Percentiles rank a stretch among this genome's conserved stretches.
These are phyloP conservation scores for Ormosia emarginata DNA, from an alignment of 306 rosid genomes.

Conservation along the genomic window DNA sequence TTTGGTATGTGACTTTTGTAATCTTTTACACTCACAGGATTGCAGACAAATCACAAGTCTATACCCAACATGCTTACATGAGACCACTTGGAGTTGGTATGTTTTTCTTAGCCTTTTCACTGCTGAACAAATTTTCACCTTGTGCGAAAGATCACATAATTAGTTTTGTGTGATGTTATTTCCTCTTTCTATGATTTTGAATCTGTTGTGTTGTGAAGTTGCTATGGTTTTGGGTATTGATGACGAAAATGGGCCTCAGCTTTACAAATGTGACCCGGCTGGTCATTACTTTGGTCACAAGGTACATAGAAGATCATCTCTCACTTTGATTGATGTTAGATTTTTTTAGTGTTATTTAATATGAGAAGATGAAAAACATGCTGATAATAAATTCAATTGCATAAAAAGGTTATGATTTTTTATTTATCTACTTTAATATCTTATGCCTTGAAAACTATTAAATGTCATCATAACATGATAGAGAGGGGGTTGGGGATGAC, in stretches of 20 bases:
- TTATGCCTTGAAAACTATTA: background rate
- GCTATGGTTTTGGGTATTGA: slow-evolving; percentile 97
- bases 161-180: slow-evolving; percentile 4
- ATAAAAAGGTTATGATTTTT: background rate
- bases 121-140: background rate
- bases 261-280: slow-evolving; percentile 96
- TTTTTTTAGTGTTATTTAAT: background rate
- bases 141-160: background rate
- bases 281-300: slow-evolving; percentile 99
- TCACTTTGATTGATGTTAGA: background rate
- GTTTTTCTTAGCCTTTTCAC: slow-evolving; percentile 25
- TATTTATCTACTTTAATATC: background rate
- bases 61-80: slow-evolving; percentile 99
- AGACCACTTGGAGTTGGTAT: slow-evolving; percentile 98
- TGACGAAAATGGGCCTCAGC: slow-evolving; percentile 82
- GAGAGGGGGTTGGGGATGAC: background rate
- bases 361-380: background rate
- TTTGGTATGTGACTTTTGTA: slow-evolving; percentile 6
- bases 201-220: slow-evolving; percentile 48
- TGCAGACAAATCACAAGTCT: slow-evolving; percentile 96
- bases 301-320: slow-evolving; percentile 45
- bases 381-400: background rate
- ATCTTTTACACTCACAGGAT: slow-evolving; percentile 57
- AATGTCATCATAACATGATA: background rate
- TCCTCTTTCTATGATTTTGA: background rate